A percentile compares a stretch with the other conserved stretches of the same genome.
Conservation (phyloP, 495 filamentous ascomycete genomes). For the Annulohypoxylon maeteangense region DNA sequence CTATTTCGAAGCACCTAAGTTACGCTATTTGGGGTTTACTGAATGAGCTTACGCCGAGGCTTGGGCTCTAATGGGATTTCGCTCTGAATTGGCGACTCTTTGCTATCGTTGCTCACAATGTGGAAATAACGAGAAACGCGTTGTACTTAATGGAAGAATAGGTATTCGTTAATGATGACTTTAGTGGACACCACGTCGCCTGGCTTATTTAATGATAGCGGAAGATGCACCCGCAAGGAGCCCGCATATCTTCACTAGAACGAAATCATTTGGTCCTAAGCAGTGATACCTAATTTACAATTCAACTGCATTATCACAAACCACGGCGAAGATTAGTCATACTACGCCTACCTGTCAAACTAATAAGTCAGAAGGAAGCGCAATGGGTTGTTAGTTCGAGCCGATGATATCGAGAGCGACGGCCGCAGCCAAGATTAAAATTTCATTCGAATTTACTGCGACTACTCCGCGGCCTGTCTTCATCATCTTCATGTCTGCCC, state of each 20-base stretch:
- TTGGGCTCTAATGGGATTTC: neutral
- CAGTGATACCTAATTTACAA: too few relatives aligned
- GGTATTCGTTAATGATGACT: neutral
- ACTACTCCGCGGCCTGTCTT: constrained; percentile 7
- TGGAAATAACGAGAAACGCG: neutral
- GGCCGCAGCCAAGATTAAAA: too few relatives aligned
- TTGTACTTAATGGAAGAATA: neutral
- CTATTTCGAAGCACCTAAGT: neutral
- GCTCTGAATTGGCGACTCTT: neutral
- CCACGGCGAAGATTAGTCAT: too few relatives aligned
- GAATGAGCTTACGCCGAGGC: neutral
- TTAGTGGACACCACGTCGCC: too few relatives aligned
- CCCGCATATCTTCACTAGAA: too few relatives aligned
- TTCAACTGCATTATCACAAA: too few relatives aligned
- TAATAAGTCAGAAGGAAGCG: neutral
- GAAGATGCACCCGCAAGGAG: neutral
- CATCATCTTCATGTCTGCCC: constrained; percentile 7
- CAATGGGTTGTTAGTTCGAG: neutral
- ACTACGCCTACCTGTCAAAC: too few relatives aligned
- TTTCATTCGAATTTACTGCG: constrained; percentile 12
- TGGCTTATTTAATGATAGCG: neutral
- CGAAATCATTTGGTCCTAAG: too few relatives aligned
- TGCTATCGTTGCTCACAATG: neutral
- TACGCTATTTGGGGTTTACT: neutral
- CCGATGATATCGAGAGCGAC: neutral